Evolutionary conservation across 805 yeast species (phyloP), one percentile per base, ranked within the genome.

Genomic region (Naumovozyma dairenensis): DNA sequence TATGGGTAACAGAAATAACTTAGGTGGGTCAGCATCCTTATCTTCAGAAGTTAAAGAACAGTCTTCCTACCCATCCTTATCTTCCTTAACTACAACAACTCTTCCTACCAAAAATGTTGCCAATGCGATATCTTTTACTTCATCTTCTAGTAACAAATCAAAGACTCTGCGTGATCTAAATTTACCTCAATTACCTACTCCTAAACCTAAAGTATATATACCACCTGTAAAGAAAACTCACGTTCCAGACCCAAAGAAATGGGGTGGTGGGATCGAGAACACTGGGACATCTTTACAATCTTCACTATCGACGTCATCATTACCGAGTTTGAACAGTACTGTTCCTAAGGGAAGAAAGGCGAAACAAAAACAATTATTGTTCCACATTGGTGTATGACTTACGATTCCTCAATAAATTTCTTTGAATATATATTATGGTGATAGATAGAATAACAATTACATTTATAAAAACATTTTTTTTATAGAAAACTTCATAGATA

Each of bases 161-260:
- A 32, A 41, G 15, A 51, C 47, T 31, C 32, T 50, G 21, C 41
- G 50, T 3, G 39, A 39, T 15, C 32, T 52, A 19, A 44, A 68
- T 40, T 71, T 75, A 48, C 81, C 82, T 4, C 65, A 72, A 1
- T 51, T 70, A 28, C 60, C 68, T 27, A 52, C 53, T 25, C 53
- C 57, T 7, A 51, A 49, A 33, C 49, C 51, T 17, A 53, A 41
- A 27, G 48, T 44, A 14, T 33, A 44, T 15, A 64, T 71, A 34
- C 83, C 86, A 2, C 65, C 80, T 25, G 81, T 80, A 4, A 74
- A 73, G 31, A 74, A 57, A 43, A 49, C 56, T 2, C 43, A 41
- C 6, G 32, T 52, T 13, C 51, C 57, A n/a, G 61, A 59, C 25
- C 62, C 63, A 18, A 56, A 63, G 21, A 44, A 53, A 13, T 57